These are phyloP conservation scores for Ehretia macrophylla DNA, from an alignment of 257 asterid genomes.

Conservation along the genomic window DNA sequence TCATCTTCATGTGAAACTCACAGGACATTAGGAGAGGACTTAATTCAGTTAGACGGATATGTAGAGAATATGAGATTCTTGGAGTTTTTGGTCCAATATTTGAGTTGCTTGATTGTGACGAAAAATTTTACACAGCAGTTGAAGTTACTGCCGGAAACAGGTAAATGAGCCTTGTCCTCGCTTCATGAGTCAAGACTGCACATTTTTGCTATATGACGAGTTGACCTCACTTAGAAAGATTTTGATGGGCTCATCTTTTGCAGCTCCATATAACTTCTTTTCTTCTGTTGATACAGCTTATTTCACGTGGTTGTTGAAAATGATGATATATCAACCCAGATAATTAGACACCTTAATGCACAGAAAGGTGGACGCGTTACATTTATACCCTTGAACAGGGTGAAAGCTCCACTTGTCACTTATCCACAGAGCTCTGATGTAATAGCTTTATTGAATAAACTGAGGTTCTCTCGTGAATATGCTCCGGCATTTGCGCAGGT, in stretches of 20 bases:
- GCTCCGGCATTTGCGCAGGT: slow-evolving; percentile 88
- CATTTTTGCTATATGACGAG: slow-evolving; percentile 1
- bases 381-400: slow-evolving; percentile 95
- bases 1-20: slow-evolving; percentile 13
- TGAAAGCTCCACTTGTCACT: slow-evolving; percentile 64
- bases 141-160: slow-evolving; percentile 99
- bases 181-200: not conserved
- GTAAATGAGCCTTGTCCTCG: slow-evolving; percentile 20
- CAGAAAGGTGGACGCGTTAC: slow-evolving; percentile 98
- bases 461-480: slow-evolving; percentile 52
- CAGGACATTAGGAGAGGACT: slow-evolving; percentile 98
- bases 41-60: slow-evolving; percentile 75
- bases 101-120: slow-evolving; percentile 94
- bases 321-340: slow-evolving; percentile 86
- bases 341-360: slow-evolving; percentile 87
- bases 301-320: slow-evolving; percentile 90
- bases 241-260: slow-evolving; percentile 7
- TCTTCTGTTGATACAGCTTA: slow-evolving; percentile 50
- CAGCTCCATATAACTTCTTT: slow-evolving; percentile 11
- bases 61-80: slow-evolving; percentile 39
- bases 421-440: slow-evolving; percentile 90
- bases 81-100: slow-evolving; percentile 89
- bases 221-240: not conserved
- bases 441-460: slow-evolving; percentile 75
- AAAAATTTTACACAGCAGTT: slow-evolving; percentile 90